These are phyloP conservation scores for Persicaria tinctoria DNA, from an alignment of 148 eudicot species.

Conservation along the genomic window DNA sequence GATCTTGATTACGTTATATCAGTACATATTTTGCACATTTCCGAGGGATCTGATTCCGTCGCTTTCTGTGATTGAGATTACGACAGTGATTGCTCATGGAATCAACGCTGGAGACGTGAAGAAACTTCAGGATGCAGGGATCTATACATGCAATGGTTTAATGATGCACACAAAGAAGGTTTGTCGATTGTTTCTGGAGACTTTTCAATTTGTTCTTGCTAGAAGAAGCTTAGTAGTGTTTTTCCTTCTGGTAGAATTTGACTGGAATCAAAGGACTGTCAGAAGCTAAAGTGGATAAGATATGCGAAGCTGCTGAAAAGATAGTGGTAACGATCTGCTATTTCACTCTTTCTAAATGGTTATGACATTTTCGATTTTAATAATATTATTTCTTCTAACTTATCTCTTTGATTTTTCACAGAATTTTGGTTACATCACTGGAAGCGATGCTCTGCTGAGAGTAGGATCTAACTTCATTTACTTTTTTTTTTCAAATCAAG, in stretches of 20 bases:
- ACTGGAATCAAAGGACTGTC: slow-evolving; percentile 95
- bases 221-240: not conserved
- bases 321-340: slow-evolving; percentile 47
- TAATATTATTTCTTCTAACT: not conserved
- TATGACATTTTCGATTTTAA: not conserved
- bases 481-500: not conserved
- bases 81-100: slow-evolving; percentile 74
- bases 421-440: slow-evolving; percentile 96
- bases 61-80: not conserved
- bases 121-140: slow-evolving; percentile 95
- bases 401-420: slow-evolving; percentile 15
- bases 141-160: slow-evolving; percentile 88
- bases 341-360: not conserved
- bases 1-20: not conserved
- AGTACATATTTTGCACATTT: not conserved
- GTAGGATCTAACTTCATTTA: slow-evolving; percentile 33
- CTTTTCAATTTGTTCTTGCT: not conserved
- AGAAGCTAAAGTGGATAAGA: slow-evolving; percentile 98
- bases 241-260: slow-evolving; percentile 37
- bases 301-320: slow-evolving; percentile 96
- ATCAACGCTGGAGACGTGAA: slow-evolving; percentile 94
- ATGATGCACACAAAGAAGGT: slow-evolving; percentile 99
- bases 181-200: not conserved
- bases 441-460: slow-evolving; percentile 88
- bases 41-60: not conserved